A percentile compares a stretch with the other conserved stretches of the same genome.
phyloP scores from a whole-genome alignment of 1,284 basidiomycete species.

The Trametes hirsuta region DNA sequence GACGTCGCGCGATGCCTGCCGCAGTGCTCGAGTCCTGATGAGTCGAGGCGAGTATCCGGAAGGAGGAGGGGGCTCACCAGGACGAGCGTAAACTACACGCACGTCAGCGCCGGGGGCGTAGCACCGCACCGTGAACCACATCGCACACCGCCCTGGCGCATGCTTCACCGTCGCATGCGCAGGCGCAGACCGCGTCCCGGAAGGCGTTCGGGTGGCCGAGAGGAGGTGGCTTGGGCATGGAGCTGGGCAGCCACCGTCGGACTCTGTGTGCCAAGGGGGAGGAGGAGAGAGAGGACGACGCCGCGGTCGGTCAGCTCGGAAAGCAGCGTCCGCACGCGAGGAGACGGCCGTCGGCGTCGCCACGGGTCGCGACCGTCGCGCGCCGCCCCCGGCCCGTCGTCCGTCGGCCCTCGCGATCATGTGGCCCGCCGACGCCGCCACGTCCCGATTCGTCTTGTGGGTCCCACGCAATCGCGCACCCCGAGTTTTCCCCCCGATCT shows the following conservation, averaged over 20 bases:
- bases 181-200: neutral
- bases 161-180: neutral
- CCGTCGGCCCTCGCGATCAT: slow-evolving; percentile 13
- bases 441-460: slow-evolving; percentile 14
- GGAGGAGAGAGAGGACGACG: neutral
- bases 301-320: neutral
- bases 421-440: slow-evolving; percentile 19
- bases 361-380: no score
- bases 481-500: slow-evolving; percentile 2
- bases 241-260: neutral
- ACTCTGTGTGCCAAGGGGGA: neutral
- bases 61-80: neutral
- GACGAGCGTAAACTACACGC: neutral
- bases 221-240: slow-evolving; percentile 1
- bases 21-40: neutral
- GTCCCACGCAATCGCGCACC: slow-evolving; percentile 14
- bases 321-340: neutral
- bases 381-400: neutral
- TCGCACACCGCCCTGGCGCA: slow-evolving; percentile 13
- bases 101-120: slow-evolving; percentile 7
- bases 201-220: neutral
- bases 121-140: slow-evolving; percentile 4
- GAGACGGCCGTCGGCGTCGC: no score
- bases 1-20: neutral
- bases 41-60: neutral